phyloP scores from a whole-genome alignment of 129 eudicot genomes.

The sunflower (Helianthus annuus) region HanXRQr2.0-SUNRISE NC_035444.2:152636497-152636996 shows the following conservation, averaged over 20 bases:
- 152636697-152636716: conserved; percentile 20
- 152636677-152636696: conserved; percentile 8
- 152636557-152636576: too few relatives aligned
- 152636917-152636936: conserved; percentile 49
- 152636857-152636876: conserved; percentile 25
- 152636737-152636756: conserved; percentile 23
- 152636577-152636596: too few relatives aligned
- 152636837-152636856: conserved; percentile 39
- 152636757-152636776: conserved; percentile 18
- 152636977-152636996: conserved; percentile 13
- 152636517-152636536: too few relatives aligned
- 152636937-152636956: conserved; percentile 35
- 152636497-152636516: too few relatives aligned
- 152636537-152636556: too few relatives aligned
- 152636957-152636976: conserved; percentile 20
- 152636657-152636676: conserved; percentile 3
- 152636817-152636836: conserved; percentile 33
- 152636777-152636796: conserved; percentile 19
- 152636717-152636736: conserved; percentile 30
- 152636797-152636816: conserved; percentile 24
- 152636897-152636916: conserved; percentile 41
- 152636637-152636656: background rate
- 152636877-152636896: conserved; percentile 35
- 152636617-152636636: too few relatives aligned
- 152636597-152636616: too few relatives aligned